Evolutionary conservation across 768 basidiomycete genomes (phyloP), one percentile per base, ranked within the genome.

Genomic region (Agrocybe pediades): DNA sequence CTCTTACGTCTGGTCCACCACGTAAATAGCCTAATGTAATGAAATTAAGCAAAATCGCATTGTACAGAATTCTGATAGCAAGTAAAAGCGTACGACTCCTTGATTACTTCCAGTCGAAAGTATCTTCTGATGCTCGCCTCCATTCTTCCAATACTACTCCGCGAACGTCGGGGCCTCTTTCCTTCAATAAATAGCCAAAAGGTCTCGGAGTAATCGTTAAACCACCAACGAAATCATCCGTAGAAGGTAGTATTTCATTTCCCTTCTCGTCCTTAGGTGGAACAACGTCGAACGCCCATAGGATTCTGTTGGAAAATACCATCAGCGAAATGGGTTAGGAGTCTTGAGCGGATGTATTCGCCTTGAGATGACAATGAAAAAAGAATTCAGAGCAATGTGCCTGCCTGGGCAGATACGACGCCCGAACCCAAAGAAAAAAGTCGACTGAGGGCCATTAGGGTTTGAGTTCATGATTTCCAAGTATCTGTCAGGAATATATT

Each of bases 401-500:
- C 66, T 62, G 1, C 67, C 65, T 3, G 67, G 67, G 30, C 65
- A 68, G n/a, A 66, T 64, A 11, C 67, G 58, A 2, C 65, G 60
- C 36, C 67, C 67, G 25, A 68, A 68, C 5, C 65, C 67, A 52
- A 68, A 66, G 40, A 58, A 59, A 23, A 66, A 64, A 13, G 57
- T 62, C 2, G 57, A 59, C 11, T 62, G 59, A 16, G 58, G 61
- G 46, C 19, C 51, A n/a, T 7, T 61, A 49, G 29, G 63, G 53
- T 52, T 62, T 64, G 15, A 61, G 51, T 44, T 66, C 65, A 21
- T 36, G 33, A 36, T 13, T 13, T 36, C 6, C 3, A 36, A 13
- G 33, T 36, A 36, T 36, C 33, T 36, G n/a, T 36, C 11, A 3
- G 33, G 33, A 13, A 15, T 36, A 13, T 36, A 36, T 13, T 36